phyloP scores from a whole-genome alignment of 441 rosid species.

The Bruguiera hainesii region DNA sequence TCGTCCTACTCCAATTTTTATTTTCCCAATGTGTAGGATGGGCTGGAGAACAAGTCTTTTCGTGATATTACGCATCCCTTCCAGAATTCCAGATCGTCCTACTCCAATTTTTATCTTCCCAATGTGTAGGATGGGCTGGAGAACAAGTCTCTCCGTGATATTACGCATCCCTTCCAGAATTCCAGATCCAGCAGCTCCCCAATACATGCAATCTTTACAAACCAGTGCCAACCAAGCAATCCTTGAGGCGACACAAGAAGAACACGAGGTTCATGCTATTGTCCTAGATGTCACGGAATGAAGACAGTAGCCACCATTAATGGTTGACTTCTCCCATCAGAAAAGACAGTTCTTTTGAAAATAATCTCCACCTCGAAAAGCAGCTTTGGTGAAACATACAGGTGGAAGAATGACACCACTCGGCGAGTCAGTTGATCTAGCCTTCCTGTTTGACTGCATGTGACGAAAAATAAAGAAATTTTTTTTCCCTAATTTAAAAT shows the following conservation, averaged over 20 bases:
- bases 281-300: not conserved
- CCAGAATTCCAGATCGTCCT: too few relatives aligned
- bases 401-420: not conserved
- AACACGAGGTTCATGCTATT: not conserved
- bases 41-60: too few relatives aligned
- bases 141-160: too few relatives aligned
- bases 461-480: too few relatives aligned
- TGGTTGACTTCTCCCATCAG: not conserved
- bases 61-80: too few relatives aligned
- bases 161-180: not conserved
- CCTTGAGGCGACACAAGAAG: not conserved
- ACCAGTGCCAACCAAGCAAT: constrained; percentile 1
- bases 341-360: not conserved
- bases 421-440: not conserved
- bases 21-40: too few relatives aligned
- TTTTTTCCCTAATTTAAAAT: too few relatives aligned
- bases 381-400: not conserved
- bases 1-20: too few relatives aligned
- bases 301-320: not conserved
- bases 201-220: not conserved
- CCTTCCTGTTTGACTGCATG: not conserved
- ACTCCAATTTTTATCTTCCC: too few relatives aligned
- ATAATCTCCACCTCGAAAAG: not conserved
- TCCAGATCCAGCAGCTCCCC: not conserved
- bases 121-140: too few relatives aligned